A percentile compares a stretch with the other conserved stretches of the same genome.
These are phyloP conservation scores for Xylariaceae sp. DNA, from an alignment of 2,329 filamentous ascomycete species.

Conservation along the genomic window DNA sequence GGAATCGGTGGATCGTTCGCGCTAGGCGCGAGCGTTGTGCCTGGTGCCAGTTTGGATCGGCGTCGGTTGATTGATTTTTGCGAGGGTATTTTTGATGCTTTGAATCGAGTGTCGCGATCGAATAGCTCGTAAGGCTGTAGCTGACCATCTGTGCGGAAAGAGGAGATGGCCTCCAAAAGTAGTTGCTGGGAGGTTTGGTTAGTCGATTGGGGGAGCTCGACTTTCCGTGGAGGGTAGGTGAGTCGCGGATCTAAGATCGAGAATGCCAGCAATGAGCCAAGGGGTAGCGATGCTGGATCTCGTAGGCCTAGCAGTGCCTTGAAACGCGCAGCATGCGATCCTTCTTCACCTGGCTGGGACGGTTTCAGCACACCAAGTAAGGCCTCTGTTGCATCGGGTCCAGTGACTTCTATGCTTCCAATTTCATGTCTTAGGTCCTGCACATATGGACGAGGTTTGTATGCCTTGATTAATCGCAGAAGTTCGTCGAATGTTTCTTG, in stretches of 20 bases:
- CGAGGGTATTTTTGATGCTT: conserved; percentile 62
- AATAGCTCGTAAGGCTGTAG: conserved; percentile 57
- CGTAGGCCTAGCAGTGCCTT: conserved; percentile 53
- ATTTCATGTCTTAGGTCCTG: conserved; percentile 69
- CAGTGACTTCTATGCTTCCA: conserved; percentile 54
- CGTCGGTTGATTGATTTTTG: conserved; percentile 81
- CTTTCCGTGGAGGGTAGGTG: conserved; percentile 64
- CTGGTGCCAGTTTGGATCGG: conserved; percentile 60
- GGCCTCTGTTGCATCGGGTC: conserved; percentile 74
- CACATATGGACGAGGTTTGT: conserved; percentile 58
- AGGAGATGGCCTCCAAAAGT: conserved; percentile 58
- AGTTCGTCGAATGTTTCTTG: conserved; percentile 64
- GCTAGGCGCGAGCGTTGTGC: conserved; percentile 54
- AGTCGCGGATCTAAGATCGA: conserved; percentile 75
- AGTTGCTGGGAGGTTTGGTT: conserved; percentile 19
- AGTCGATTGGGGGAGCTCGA: conserved; percentile 36
- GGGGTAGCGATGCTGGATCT: conserved; percentile 66
- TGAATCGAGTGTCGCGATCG: conserved; percentile 60
- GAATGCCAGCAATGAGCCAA: conserved; percentile 68
- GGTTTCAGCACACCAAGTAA: conserved; percentile 65
- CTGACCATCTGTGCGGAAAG: conserved; percentile 62
- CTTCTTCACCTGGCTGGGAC: conserved; percentile 32
- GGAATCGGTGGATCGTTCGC: conserved; percentile 72
- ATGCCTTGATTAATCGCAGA: conserved; percentile 52
- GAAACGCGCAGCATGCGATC: conserved; percentile 47